Evolutionary conservation across 2,329 filamentous ascomycete species (phyloP), one percentile per base, ranked within the genome.

Genomic region (Xylaria polymorpha): DNA sequence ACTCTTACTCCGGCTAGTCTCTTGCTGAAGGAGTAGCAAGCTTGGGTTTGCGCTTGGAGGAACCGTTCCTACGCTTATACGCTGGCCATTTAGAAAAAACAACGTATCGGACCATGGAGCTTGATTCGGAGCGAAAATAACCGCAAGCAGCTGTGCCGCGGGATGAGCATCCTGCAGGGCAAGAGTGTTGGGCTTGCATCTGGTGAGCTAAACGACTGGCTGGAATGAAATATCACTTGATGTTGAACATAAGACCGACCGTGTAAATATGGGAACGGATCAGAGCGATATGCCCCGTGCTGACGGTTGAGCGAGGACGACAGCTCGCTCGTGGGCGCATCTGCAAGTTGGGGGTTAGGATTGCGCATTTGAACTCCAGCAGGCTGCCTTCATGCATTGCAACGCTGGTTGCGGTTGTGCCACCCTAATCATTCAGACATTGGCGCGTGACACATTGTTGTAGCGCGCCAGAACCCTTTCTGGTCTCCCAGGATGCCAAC

Each of bases 391-490:
- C 29, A 61, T 71, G 71, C 71, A 69, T 71, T 71, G 58, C 53
- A 69, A 72, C 63, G 46, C 57, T 64, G 50, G 51, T 60, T 67
- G 51, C 44, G 61, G 50, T 65, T 67, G 67, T 72, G 66, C 56
- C 63, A 72, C 67, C 50, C 64, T 43, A 66, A 48, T 51, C 32
- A 61, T 60, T 60, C 44, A 61, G 37, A 63, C 35, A 66, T 68
- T 68, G 61, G 70, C 70, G 70, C 68, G 68, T 72, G 71, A 72
- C 68, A 69, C 60, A 66, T 68, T 35, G 61, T 68, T 15, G 44
- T 67, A 62, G 51, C 58, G 56, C 69, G 48, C 64, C 43, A 37
- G 25, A 64, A 41, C 29, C 60, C 44, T 53, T 32, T 56, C 68
- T 29, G 57, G 51, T 62, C 48, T 64, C 50, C 55, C 14, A 48